phyloP scores from a whole-genome alignment of 108 stramenopile species.

The Discostella stelligeroides region DNA sequence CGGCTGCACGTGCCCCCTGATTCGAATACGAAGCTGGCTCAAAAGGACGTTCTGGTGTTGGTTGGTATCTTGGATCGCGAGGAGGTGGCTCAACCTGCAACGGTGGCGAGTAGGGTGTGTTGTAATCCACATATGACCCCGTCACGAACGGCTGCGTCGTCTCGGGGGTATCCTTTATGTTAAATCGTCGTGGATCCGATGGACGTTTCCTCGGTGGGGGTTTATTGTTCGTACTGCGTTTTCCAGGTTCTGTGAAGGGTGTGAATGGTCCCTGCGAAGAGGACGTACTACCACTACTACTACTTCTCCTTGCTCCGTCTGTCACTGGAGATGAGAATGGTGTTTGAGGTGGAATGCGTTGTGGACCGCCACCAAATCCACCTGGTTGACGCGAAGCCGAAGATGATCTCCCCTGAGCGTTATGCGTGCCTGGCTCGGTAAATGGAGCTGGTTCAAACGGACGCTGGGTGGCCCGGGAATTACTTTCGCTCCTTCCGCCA shows the following conservation, averaged over 20 bases:
- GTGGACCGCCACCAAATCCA: background rate
- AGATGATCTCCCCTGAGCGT: slow-evolving; percentile 2
- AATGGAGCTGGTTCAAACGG: slow-evolving; percentile 48
- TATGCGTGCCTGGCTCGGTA: slow-evolving; percentile 38
- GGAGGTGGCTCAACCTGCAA: slow-evolving; percentile 46
- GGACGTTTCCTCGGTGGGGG: slow-evolving; percentile 24
- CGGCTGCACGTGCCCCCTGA: slow-evolving; percentile 23
- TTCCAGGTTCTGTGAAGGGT: slow-evolving; percentile 20
- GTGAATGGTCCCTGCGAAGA: slow-evolving; percentile 8
- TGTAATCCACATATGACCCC: slow-evolving; percentile 30
- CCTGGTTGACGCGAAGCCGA: slow-evolving; percentile 5
- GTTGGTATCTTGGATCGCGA: slow-evolving; percentile 24
- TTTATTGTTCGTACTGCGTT: slow-evolving; percentile 19
- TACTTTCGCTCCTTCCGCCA: background rate
- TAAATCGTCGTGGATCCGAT: slow-evolving; percentile 32
- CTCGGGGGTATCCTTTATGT: slow-evolving; percentile 39
- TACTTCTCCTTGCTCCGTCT: slow-evolving; percentile 1
- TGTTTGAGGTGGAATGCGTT: slow-evolving; percentile 22
- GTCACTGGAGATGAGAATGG: slow-evolving; percentile 22
- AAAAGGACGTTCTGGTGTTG: slow-evolving; percentile 21
- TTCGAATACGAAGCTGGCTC: slow-evolving; percentile 41
- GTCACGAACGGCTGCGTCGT: slow-evolving; percentile 36
- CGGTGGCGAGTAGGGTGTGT: slow-evolving; percentile 34
- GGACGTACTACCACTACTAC: background rate
- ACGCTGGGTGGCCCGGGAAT: slow-evolving; percentile 11